A percentile compares a stretch with the other conserved stretches of the same genome.
Evolutionary conservation across 2,329 filamentous ascomycete species (phyloP).

Genomic region (Esteya vermicola): DNA sequence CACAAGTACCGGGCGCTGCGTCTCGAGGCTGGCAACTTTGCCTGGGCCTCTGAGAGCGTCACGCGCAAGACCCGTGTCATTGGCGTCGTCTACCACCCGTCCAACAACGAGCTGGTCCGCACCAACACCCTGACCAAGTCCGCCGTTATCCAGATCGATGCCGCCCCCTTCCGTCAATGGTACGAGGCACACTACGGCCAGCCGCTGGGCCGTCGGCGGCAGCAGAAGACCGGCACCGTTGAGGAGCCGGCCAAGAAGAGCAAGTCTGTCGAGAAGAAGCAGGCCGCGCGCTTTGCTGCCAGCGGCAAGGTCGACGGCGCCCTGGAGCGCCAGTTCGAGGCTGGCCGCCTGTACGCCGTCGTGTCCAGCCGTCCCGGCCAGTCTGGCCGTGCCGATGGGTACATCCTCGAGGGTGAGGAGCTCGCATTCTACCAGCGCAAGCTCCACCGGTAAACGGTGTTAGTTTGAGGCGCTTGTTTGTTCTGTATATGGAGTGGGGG

Average conservation of each 20-base stretch:
- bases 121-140: constrained; percentile 99
- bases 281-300: constrained; percentile 69
- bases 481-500: too few relatives aligned
- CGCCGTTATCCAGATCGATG: constrained; percentile 97
- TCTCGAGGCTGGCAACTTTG: constrained; percentile 98
- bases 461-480: neutral
- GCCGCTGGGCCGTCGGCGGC: constrained; percentile 75
- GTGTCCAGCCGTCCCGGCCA: constrained; percentile 88
- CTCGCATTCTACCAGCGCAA: constrained; percentile 99
- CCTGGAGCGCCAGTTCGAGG: constrained; percentile 98
- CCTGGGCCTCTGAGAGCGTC: constrained; percentile 95
- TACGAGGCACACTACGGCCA: constrained; percentile 99
- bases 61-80: constrained; percentile 99
- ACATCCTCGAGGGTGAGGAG: constrained; percentile 98
- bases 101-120: constrained; percentile 99
- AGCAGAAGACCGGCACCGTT: constrained; percentile 57
- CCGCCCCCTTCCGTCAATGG: constrained; percentile 98
- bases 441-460: constrained; percentile 76
- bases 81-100: constrained; percentile 95
- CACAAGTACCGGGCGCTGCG: constrained; percentile 98
- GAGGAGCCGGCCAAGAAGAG: constrained; percentile 76
- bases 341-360: constrained; percentile 90
- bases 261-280: constrained; percentile 94
- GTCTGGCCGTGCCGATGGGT: constrained; percentile 91
- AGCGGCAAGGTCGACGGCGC: constrained; percentile 84